Percentiles rank a stretch among this genome's conserved stretches.
Conservation (phyloP, 163 green algal species). For the Scenedesmus sp. region DNA sequence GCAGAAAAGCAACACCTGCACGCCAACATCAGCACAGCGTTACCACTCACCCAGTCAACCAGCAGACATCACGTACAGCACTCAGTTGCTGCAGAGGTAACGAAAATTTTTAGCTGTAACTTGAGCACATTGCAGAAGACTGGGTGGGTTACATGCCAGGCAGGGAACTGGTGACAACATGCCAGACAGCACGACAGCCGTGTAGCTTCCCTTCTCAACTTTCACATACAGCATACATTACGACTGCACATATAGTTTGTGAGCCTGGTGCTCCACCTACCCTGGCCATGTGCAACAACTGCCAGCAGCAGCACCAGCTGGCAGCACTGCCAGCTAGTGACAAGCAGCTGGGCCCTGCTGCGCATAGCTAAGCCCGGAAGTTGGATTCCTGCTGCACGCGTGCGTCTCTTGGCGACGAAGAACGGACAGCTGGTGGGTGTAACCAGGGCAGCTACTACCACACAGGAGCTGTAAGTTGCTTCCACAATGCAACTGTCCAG, state of each 20-base stretch:
- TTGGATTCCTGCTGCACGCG: neutral
- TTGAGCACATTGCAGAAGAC: too few species aligned
- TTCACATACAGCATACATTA: neutral
- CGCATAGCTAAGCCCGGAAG: neutral
- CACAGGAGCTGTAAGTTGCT: neutral
- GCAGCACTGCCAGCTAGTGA: neutral
- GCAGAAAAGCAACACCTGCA: slow-evolving; percentile 11
- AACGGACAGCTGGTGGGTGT: neutral
- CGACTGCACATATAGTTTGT: neutral
- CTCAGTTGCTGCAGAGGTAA: neutral
- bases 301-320: slow-evolving; percentile 7
- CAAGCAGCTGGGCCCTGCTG: neutral
- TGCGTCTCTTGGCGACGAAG: neutral
- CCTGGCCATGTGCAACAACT: neutral
- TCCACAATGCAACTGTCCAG: too few species aligned
- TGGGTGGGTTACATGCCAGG: too few species aligned
- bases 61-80: neutral
- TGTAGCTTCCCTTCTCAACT: neutral
- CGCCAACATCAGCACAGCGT: neutral
- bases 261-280: neutral
- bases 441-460: neutral
- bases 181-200: neutral
- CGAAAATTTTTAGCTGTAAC: too few species aligned
- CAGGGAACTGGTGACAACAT: neutral
- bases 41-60: neutral